Conservation (phyloP, 192 early-diverging fungal genomes). For the Umbelopsis sp. region DNA sequence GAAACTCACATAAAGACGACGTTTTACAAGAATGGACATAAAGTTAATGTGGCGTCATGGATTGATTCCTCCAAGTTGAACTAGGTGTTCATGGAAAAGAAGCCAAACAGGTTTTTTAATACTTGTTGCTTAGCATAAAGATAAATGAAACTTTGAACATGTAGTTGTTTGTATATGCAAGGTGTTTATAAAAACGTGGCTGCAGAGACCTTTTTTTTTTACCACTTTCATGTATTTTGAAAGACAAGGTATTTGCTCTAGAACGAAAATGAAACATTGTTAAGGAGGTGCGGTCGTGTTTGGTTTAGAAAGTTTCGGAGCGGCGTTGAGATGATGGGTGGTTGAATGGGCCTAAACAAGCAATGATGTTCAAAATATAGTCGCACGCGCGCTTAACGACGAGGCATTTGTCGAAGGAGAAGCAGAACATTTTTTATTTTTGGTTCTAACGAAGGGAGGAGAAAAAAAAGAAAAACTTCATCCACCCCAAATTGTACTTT, state of each 20-base stretch:
- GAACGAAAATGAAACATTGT: too few relatives aligned
- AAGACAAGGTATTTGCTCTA: too few relatives aligned
- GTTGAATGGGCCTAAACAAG: background rate
- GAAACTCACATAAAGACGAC: background rate
- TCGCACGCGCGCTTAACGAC: background rate
- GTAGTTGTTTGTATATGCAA: too few relatives aligned
- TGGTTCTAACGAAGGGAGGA: constrained; percentile 8
- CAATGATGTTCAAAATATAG: background rate
- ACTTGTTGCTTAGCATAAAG: too few relatives aligned
- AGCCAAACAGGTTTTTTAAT: too few relatives aligned
- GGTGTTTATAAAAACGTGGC: background rate
- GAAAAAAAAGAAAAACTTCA: background rate
- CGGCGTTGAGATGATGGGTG: background rate
- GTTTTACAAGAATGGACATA: constrained; percentile 6
- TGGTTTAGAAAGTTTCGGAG: background rate
- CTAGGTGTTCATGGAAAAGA: too few relatives aligned
- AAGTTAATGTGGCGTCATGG: constrained; percentile 13
- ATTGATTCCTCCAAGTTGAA: background rate
- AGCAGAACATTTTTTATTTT: background rate
- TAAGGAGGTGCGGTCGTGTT: background rate
- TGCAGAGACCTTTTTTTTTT: background rate
- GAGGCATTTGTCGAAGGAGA: background rate
- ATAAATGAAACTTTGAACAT: too few relatives aligned
- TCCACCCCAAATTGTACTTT: background rate
- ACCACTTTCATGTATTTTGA: background rate